A percentile compares a stretch with the other conserved stretches of the same genome.
Evolutionary conservation across 345 rosid species (phyloP).

Genomic region (Cardiospermum halicacabum): DNA sequence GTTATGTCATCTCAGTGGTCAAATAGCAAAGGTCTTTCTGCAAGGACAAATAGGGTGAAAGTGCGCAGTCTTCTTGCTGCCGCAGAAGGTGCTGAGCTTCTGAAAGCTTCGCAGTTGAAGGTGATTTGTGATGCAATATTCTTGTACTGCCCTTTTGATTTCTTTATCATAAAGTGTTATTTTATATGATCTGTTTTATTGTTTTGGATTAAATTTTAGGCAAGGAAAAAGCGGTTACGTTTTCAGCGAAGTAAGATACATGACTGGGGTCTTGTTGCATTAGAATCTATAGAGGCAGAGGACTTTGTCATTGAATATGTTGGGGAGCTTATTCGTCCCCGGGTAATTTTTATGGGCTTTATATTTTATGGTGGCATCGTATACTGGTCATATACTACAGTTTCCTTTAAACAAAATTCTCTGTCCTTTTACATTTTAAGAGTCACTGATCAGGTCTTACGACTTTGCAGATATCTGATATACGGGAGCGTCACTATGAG

Average conservation of each 20-base stretch:
- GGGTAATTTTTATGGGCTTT: constrained; percentile 44
- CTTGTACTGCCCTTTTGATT: constrained; percentile 11
- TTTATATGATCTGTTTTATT: constrained; percentile 37
- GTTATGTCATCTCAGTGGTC: constrained; percentile 39
- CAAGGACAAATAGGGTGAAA: constrained; percentile 94
- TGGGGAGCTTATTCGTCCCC: constrained; percentile 92
- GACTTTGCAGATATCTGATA: constrained; percentile 82
- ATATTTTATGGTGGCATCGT: background rate
- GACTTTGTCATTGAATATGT: constrained; percentile 98
- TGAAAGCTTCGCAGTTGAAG: constrained; percentile 91
- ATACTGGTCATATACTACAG: background rate
- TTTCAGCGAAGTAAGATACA: constrained; percentile 97
- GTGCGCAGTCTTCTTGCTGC: constrained; percentile 97
- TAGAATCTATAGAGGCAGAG: constrained; percentile 93
- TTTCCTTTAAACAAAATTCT: constrained; percentile 1
- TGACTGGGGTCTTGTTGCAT: constrained; percentile 98
- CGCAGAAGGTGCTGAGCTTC: constrained; percentile 92
- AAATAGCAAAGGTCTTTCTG: constrained; percentile 69
- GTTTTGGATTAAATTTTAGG: constrained; percentile 41
- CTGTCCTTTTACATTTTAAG: background rate
- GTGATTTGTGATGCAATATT: constrained; percentile 30
- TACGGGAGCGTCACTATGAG: constrained; percentile 88
- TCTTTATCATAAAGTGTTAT: constrained; percentile 10
- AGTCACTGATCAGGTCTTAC: constrained; percentile 16
- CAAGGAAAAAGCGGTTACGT: constrained; percentile 84